These are phyloP conservation scores for Orobanche coerulescens DNA, from an alignment of 257 asterid species.

Conservation along the genomic window DNA sequence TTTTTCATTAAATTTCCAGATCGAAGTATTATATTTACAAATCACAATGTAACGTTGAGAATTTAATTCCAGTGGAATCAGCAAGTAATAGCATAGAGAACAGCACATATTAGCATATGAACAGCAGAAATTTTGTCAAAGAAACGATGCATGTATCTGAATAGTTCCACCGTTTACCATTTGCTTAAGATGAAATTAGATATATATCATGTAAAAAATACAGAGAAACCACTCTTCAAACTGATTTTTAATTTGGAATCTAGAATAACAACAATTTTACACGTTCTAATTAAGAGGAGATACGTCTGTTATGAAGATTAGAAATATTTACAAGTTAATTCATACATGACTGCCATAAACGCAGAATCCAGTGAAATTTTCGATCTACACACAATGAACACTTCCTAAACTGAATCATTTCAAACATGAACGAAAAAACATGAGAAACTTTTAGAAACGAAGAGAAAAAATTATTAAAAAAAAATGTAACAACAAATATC, in stretches of 20 bases:
- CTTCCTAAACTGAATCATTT: background rate
- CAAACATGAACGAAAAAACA: background rate
- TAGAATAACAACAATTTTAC: background rate
- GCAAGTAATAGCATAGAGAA: background rate
- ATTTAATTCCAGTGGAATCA: background rate
- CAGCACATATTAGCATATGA: background rate
- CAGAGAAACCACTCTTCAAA: background rate
- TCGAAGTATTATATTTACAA: background rate
- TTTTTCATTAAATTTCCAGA: slow-evolving; percentile 13
- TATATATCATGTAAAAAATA: background rate
- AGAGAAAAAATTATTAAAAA: background rate
- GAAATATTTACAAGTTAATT: background rate
- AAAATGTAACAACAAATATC: background rate
- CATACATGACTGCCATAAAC: slow-evolving; percentile 9
- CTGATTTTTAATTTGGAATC: background rate
- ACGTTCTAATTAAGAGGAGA: background rate
- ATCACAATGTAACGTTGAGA: background rate
- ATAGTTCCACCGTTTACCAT: background rate
- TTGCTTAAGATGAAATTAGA: background rate
- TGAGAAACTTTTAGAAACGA: slow-evolving; percentile 1
- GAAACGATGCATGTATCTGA: background rate
- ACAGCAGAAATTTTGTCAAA: background rate
- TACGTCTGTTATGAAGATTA: slow-evolving; percentile 2
- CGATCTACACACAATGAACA: background rate
- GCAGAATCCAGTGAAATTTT: background rate